phyloP scores from a whole-genome alignment of 169 alveolate genomes.

The Plasmodium blacklocki region DNA sequence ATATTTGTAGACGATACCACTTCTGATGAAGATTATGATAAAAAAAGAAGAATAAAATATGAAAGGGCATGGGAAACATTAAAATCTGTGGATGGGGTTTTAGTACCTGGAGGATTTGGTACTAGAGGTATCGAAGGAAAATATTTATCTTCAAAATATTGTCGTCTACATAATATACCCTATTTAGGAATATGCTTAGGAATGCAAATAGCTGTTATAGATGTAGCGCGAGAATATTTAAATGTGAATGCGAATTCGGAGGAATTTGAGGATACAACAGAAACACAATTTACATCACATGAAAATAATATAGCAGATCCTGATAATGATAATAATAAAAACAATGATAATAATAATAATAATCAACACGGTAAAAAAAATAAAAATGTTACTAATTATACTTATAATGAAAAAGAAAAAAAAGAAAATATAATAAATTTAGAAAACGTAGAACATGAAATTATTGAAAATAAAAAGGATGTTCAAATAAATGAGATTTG shows the following conservation, averaged over 20 bases:
- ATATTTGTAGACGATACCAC: slow-evolving; percentile 70
- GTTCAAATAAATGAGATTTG: no score
- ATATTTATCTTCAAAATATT: slow-evolving; percentile 89
- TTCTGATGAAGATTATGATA: slow-evolving; percentile 76
- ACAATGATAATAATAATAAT: slow-evolving; percentile 75
- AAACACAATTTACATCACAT: not conserved
- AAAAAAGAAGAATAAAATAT: slow-evolving; percentile 63
- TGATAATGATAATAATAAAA: slow-evolving; percentile 24
- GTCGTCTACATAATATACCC: slow-evolving; percentile 91
- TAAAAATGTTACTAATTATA: not conserved
- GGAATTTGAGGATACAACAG: slow-evolving; percentile 80
- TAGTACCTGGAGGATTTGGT: slow-evolving; percentile 97
- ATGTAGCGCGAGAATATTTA: slow-evolving; percentile 86
- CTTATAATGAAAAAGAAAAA: not conserved
- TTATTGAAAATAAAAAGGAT: no score
- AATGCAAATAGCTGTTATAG: slow-evolving; percentile 94
- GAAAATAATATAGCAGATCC: no score
- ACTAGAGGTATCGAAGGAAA: slow-evolving; percentile 95
- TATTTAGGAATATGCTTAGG: slow-evolving; percentile 96
- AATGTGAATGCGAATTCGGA: slow-evolving; percentile 87
- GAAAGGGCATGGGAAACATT: slow-evolving; percentile 85
- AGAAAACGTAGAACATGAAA: no score
- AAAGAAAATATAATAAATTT: not conserved
- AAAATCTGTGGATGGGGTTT: slow-evolving; percentile 90
- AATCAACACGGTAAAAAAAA: slow-evolving; percentile 40